These are phyloP conservation scores for Pseudogymnoascus sp. DNA, from an alignment of 2,329 filamentous ascomycete species.

Conservation along the genomic window DNA sequence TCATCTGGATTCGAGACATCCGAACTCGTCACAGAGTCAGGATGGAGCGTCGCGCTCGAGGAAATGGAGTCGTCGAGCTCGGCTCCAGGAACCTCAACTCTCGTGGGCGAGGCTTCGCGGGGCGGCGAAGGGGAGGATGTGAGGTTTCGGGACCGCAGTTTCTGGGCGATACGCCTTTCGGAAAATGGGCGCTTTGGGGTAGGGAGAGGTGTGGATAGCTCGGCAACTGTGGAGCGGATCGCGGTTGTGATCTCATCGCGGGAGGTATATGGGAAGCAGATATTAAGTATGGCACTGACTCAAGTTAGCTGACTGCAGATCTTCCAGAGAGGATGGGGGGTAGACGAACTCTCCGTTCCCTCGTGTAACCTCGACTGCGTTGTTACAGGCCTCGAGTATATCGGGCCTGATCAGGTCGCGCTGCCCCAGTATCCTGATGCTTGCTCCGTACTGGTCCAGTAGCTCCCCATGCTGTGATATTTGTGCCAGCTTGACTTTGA, in stretches of 20 bases:
- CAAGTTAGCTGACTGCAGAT: conserved; percentile 12
- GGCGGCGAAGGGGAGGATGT: conserved; percentile 16
- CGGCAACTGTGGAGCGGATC: conserved; percentile 77
- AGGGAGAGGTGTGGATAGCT: conserved; percentile 69
- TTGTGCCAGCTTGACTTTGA: conserved; percentile 88
- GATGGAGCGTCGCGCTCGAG: conserved; percentile 47
- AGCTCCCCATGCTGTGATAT: conserved; percentile 88
- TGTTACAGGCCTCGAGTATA: conserved; percentile 80
- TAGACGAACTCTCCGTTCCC: conserved; percentile 66
- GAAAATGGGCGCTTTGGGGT: conserved; percentile 69
- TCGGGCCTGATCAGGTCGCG: conserved; percentile 77
- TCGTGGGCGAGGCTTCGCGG: conserved; percentile 36
- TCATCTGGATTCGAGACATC: conserved; percentile 25
- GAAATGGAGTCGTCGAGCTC: conserved; percentile 46
- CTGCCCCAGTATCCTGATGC: conserved; percentile 78
- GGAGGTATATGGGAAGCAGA: conserved; percentile 96
- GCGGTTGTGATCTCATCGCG: conserved; percentile 90
- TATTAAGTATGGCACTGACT: conserved; percentile 64
- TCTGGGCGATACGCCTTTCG: conserved; percentile 77
- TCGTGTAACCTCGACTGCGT: conserved; percentile 77
- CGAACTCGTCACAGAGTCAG: conserved; percentile 24
- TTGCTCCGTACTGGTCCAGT: conserved; percentile 84
- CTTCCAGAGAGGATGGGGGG: not conserved
- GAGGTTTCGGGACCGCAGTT: conserved; percentile 65
- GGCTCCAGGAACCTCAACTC: conserved; percentile 38